Evolutionary conservation across 2,329 filamentous ascomycete species (phyloP).

Genomic region (Dryadomyces quercus-mongolicae): DNA sequence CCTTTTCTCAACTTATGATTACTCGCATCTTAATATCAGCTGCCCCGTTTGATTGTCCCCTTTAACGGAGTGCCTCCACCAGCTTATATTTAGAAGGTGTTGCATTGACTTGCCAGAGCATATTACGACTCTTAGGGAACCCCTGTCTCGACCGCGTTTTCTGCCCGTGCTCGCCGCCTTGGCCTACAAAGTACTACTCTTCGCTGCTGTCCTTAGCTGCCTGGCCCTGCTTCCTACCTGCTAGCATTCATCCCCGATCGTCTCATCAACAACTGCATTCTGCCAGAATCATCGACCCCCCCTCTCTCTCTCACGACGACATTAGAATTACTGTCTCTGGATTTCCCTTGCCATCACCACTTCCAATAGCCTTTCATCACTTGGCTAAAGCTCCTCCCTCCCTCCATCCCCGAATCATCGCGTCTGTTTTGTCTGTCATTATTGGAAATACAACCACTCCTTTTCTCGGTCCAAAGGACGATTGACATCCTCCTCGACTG

Average conservation of each 20-base stretch:
- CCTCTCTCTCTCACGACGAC: neutral
- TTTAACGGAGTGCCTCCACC: neutral
- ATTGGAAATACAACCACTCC: neutral
- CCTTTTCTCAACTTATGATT: neutral
- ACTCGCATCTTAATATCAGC: neutral
- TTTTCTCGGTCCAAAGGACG: no score
- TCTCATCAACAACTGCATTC: neutral
- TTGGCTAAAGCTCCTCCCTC: neutral
- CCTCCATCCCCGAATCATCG: neutral
- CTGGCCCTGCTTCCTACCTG: neutral
- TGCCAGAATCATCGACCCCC: neutral
- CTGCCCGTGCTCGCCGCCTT: constrained; percentile 12
- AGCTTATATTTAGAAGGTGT: neutral
- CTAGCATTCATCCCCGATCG: neutral
- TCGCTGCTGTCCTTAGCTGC: constrained; percentile 9
- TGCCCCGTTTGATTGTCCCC: neutral
- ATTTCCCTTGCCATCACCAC: neutral
- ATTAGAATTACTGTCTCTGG: neutral
- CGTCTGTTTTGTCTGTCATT: neutral
- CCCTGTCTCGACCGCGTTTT: constrained; percentile 6
- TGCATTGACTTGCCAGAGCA: constrained; percentile 4
- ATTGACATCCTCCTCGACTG: no score
- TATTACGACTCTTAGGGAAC: neutral
- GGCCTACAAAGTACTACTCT: neutral
- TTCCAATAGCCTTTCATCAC: neutral